phyloP scores from a whole-genome alignment of 805 yeast species.

The Metschnikowia bowlesiae region DNA sequence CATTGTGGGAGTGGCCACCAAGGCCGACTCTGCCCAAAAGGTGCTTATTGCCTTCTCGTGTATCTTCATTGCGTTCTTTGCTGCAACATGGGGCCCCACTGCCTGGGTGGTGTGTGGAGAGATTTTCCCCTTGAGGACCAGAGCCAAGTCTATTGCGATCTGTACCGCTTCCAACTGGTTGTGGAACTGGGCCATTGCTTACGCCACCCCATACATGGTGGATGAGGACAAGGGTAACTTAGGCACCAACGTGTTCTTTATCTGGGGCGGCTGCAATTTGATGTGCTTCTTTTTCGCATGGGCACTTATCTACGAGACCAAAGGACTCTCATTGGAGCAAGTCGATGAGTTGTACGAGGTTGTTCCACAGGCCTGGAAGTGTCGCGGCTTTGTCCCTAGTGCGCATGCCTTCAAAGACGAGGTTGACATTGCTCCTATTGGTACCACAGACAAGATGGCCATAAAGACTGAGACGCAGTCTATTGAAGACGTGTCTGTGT shows the following conservation, averaged over 20 bases:
- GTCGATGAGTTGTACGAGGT: conserved; percentile 37
- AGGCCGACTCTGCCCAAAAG: conserved; percentile 30
- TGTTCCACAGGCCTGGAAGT: conserved; percentile 32
- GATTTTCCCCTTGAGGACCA: conserved; percentile 33
- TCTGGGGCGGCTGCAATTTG: conserved; percentile 41
- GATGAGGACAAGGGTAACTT: conserved; percentile 36
- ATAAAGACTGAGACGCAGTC: conserved; percentile 24
- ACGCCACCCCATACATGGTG: conserved; percentile 41
- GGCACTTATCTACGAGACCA: conserved; percentile 35
- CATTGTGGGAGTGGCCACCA: conserved; percentile 38
- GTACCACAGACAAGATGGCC: conserved; percentile 10
- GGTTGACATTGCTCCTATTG: conserved; percentile 10
- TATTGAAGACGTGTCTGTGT: conserved; percentile 27
- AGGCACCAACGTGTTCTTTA: conserved; percentile 39
- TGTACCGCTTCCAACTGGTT: conserved; percentile 42
- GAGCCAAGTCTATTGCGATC: conserved; percentile 38
- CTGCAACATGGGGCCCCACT: conserved; percentile 41
- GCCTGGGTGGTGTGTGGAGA: conserved; percentile 39
- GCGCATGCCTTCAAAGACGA: conserved; percentile 33
- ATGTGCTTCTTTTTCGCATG: conserved; percentile 31
- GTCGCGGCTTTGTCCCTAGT: conserved; percentile 28
- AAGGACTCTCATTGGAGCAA: conserved; percentile 40
- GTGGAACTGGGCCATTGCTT: conserved; percentile 40
- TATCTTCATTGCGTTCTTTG: conserved; percentile 38
- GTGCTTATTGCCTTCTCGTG: conserved; percentile 36